Evolutionary conservation across 2,329 filamentous ascomycete species (phyloP).

Genomic region (Lasiodiplodia citricola): DNA sequence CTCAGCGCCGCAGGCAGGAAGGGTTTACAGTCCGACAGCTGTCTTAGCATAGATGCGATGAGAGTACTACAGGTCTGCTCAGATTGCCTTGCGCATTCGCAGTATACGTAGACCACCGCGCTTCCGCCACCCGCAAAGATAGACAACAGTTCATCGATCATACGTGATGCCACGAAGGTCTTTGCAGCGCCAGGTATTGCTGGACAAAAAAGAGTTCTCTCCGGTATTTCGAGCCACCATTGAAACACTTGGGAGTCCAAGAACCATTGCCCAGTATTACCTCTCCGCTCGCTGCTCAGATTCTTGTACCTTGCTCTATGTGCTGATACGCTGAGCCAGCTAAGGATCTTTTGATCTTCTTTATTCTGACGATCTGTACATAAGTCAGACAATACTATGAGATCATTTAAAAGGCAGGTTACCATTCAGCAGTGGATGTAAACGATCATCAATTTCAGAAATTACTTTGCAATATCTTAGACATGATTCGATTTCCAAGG

Average conservation of each 20-base stretch:
- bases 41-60: no score
- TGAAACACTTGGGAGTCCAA: slow-evolving; percentile 32
- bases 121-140: no score
- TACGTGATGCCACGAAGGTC: slow-evolving; percentile 46
- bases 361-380: no score
- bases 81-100: slow-evolving; percentile 38
- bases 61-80: neutral
- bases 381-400: no score
- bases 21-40: no score
- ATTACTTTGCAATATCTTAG: no score
- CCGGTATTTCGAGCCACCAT: slow-evolving; percentile 35
- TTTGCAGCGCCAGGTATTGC: slow-evolving; percentile 52
- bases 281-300: slow-evolving; percentile 33
- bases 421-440: no score
- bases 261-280: slow-evolving; percentile 39
- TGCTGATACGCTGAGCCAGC: slow-evolving; percentile 40
- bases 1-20: no score
- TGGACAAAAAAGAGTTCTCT: slow-evolving; percentile 42
- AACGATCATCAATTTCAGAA: no score
- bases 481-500: no score
- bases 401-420: no score
- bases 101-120: slow-evolving; percentile 37
- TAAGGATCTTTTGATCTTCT: no score
- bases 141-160: slow-evolving; percentile 40
- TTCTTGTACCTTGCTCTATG: slow-evolving; percentile 37